Evolutionary conservation across 352 stramenopile genomes (phyloP).

Genomic region (Lagenidium sp.): DNA sequence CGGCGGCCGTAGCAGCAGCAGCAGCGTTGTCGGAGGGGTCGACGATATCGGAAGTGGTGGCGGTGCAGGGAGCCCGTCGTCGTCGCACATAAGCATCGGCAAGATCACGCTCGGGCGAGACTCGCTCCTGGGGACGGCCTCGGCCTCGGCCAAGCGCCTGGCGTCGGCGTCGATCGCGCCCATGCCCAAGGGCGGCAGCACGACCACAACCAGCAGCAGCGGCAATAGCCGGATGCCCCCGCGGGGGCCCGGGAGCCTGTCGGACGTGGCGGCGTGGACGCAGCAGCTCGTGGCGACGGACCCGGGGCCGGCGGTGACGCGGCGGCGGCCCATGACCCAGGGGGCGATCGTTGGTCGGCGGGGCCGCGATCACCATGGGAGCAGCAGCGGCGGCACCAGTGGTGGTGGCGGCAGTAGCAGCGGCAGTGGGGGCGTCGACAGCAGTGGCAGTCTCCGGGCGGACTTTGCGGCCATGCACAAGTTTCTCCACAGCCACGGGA

Average conservation of each 20-base stretch:
- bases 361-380: conserved; percentile 6
- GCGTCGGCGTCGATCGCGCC: background rate
- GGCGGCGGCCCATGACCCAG: conserved; percentile 11
- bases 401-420: conserved; percentile 4
- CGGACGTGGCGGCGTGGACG: background rate
- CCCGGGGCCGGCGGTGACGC: conserved; percentile 5
- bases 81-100: conserved; percentile 47
- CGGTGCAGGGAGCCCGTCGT: background rate
- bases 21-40: background rate
- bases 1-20: background rate
- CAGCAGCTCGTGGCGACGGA: conserved; percentile 11
- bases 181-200: conserved; percentile 1
- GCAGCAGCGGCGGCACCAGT: conserved; percentile 2
- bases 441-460: conserved; percentile 3
- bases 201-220: background rate
- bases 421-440: conserved; percentile 1
- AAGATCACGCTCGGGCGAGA: conserved; percentile 46
- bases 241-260: conserved; percentile 1
- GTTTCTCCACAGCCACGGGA: conserved; percentile 46
- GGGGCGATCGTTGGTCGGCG: conserved; percentile 17
- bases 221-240: background rate
- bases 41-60: background rate
- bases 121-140: conserved; percentile 44
- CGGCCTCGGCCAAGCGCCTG: conserved; percentile 11
- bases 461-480: conserved; percentile 65